Conservation (phyloP, 495 filamentous ascomycete species). For the Xylaria acuta region DNA sequence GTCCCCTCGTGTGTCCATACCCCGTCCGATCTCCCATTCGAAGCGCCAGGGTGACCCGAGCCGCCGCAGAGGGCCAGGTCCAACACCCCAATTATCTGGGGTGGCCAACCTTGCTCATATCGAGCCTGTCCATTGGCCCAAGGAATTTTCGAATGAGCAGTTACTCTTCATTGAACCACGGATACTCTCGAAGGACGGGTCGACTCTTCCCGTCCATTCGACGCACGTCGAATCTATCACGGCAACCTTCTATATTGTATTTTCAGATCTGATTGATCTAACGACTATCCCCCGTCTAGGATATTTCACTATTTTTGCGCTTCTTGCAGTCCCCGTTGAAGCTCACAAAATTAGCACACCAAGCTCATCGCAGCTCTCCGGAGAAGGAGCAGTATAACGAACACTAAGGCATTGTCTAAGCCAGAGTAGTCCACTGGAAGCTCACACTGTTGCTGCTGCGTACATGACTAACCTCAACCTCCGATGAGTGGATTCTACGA, state of each 20-base stretch:
- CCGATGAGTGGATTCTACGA: conserved; percentile 59
- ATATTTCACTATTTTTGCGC: background rate
- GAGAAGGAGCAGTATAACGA: conserved; percentile 10
- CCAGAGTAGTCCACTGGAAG: background rate
- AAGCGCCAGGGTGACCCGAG: conserved; percentile 29
- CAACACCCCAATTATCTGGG: conserved; percentile 29
- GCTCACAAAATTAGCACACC: conserved; percentile 1
- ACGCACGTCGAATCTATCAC: conserved; percentile 5
- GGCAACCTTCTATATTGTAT: background rate
- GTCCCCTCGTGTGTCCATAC: conserved; percentile 9
- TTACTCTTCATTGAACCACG: conserved; percentile 2
- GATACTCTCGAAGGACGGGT: conserved; percentile 3
- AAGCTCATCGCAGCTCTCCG: background rate
- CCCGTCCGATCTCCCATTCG: conserved; percentile 25
- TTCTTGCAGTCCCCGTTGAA: background rate
- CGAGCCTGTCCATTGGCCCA: conserved; percentile 14
- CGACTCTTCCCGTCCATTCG: conserved; percentile 3
- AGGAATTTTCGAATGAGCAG: conserved; percentile 17
- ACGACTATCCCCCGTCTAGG: background rate
- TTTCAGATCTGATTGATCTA: background rate
- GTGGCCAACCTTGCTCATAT: conserved; percentile 24
- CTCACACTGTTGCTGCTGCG: background rate
- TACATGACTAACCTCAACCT: conserved; percentile 17
- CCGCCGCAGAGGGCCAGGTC: conserved; percentile 25
- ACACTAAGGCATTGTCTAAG: conserved; percentile 13